Conservation (phyloP, 768 basidiomycete species). For the Phanerochaete carnosa region DNA sequence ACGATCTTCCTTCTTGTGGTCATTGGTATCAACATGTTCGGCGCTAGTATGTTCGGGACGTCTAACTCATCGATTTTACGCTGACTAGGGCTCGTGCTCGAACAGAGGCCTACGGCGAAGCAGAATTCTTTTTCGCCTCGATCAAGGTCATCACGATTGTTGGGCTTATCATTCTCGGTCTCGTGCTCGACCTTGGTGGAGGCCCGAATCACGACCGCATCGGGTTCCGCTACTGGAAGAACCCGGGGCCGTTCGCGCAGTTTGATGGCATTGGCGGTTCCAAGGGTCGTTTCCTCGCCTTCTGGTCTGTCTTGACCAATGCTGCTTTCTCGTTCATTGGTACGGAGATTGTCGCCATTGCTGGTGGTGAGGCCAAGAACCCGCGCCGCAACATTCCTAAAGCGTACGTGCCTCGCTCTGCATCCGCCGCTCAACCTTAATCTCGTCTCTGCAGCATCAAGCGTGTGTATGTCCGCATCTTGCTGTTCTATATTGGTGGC, state of each 20-base stretch:
- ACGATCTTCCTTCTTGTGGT: conserved; percentile 73
- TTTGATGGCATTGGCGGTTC: conserved; percentile 58
- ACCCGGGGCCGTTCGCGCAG: conserved; percentile 88
- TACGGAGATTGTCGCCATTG: conserved; percentile 91
- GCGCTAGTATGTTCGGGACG: conserved; percentile 44
- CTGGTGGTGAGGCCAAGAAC: conserved; percentile 90
- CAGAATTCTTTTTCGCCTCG: conserved; percentile 85
- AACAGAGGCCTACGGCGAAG: conserved; percentile 72
- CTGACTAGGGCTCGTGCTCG: not conserved
- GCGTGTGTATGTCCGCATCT: conserved; percentile 71
- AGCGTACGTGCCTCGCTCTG: conserved; percentile 38
- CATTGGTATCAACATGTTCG: conserved; percentile 70
- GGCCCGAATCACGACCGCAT: conserved; percentile 75
- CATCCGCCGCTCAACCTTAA: conserved; percentile 70
- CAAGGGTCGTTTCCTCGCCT: conserved; percentile 75
- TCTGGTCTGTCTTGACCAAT: conserved; percentile 71
- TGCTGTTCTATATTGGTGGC: conserved; percentile 57
- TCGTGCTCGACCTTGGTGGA: conserved; percentile 83
- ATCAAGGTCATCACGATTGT: conserved; percentile 89
- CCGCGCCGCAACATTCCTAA: conserved; percentile 67
- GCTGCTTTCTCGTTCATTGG: conserved; percentile 94
- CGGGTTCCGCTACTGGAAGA: conserved; percentile 78
- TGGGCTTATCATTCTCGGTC: conserved; percentile 53
- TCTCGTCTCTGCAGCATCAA: conserved; percentile 49
- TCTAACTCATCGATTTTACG: conserved; percentile 7